Conservation (phyloP, 2,329 filamentous ascomycete species). For the Fusarium sp. region DNA sequence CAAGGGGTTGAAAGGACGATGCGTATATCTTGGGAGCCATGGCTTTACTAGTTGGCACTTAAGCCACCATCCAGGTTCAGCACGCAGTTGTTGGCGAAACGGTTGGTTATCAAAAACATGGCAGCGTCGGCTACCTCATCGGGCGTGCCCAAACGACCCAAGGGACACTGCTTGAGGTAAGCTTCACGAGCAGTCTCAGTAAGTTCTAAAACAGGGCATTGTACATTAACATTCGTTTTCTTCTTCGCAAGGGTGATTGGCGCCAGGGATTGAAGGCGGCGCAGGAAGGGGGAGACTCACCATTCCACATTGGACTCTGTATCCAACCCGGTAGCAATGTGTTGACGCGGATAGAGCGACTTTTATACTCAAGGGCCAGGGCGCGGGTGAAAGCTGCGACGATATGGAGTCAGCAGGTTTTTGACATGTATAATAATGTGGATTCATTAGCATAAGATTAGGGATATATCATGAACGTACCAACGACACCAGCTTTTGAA, state of each 20-base stretch:
- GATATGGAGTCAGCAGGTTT: constrained; percentile 29
- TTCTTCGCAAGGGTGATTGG: constrained; percentile 16
- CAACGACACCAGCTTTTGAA: constrained; percentile 81
- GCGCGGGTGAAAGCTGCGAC: constrained; percentile 71
- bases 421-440: constrained; percentile 37
- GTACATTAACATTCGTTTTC: constrained; percentile 51
- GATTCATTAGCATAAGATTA: constrained; percentile 23
- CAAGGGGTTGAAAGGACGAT: neutral
- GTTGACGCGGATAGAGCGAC: constrained; percentile 76
- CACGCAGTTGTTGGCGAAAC: constrained; percentile 87
- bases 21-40: constrained; percentile 14
- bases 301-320: constrained; percentile 79
- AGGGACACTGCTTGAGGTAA: constrained; percentile 65
- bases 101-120: constrained; percentile 78
- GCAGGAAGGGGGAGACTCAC: constrained; percentile 56
- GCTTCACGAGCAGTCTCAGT: constrained; percentile 50
- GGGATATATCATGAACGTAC: constrained; percentile 51
- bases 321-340: constrained; percentile 86
- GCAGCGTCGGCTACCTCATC: constrained; percentile 85
- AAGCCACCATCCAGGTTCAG: constrained; percentile 87
- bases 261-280: constrained; percentile 13
- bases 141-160: constrained; percentile 70
- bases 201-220: constrained; percentile 47
- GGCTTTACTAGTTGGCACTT: constrained; percentile 65
- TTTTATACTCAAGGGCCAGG: constrained; percentile 69